Evolutionary conservation across 768 basidiomycete genomes (phyloP).

Genomic region (Pleurotus sapidus): DNA sequence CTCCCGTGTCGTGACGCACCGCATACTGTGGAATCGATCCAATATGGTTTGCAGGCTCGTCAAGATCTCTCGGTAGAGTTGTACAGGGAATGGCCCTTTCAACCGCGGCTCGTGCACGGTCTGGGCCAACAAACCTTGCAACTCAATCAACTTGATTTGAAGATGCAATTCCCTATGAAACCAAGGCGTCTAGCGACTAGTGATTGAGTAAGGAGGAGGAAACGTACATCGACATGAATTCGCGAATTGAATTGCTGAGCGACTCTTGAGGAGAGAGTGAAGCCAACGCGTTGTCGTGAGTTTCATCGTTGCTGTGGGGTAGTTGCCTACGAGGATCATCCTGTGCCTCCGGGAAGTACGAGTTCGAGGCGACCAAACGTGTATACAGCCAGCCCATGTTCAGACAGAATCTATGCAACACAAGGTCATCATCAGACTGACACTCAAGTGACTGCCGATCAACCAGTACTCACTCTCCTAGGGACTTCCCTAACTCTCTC

Average conservation of each 20-base stretch:
- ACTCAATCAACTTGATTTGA: slow-evolving; percentile 84
- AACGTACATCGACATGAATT: slow-evolving; percentile 91
- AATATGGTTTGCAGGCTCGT: slow-evolving; percentile 82
- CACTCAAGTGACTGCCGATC: background rate
- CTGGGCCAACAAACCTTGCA: slow-evolving; percentile 83
- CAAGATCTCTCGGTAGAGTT: slow-evolving; percentile 79
- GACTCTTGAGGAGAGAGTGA: slow-evolving; percentile 30
- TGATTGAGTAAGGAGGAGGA: background rate
- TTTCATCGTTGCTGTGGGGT: slow-evolving; percentile 20
- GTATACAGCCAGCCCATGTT: slow-evolving; percentile 96
- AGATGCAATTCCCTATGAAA: slow-evolving; percentile 85
- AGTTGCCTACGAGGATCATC: slow-evolving; percentile 12
- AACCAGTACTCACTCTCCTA: slow-evolving; percentile 69
- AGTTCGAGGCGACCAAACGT: slow-evolving; percentile 85
- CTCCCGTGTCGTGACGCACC: slow-evolving; percentile 93
- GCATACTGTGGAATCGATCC: slow-evolving; percentile 91
- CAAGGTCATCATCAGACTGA: background rate
- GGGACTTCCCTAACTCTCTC: slow-evolving; percentile 75
- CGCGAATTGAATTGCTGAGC: slow-evolving; percentile 64
- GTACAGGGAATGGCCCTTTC: slow-evolving; percentile 92
- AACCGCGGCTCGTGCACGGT: slow-evolving; percentile 91
- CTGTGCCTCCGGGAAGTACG: slow-evolving; percentile 54
- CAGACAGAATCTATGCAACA: slow-evolving; percentile 69
- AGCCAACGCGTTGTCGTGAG: slow-evolving; percentile 18
- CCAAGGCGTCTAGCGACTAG: background rate